phyloP scores from a whole-genome alignment of 1,284 basidiomycete species.

The Ceratobasidium sp. region DNA sequence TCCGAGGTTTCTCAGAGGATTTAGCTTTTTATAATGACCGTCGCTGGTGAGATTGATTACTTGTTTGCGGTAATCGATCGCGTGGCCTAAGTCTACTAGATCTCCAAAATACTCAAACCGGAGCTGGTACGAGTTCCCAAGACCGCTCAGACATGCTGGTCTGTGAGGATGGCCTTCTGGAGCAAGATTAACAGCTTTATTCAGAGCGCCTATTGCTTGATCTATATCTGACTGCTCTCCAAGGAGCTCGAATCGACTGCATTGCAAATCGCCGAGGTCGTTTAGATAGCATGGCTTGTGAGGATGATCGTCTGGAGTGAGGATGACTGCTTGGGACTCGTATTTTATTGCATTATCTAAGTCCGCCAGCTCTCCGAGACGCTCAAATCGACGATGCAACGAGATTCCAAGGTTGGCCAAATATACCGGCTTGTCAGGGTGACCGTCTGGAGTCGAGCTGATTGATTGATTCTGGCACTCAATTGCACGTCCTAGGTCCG shows the following conservation, averaged over 20 bases:
- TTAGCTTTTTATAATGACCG: too few species aligned
- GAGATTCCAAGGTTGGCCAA: slow-evolving; percentile 2
- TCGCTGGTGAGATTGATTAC: too few species aligned
- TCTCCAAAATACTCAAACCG: too few species aligned
- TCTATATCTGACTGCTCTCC: too few species aligned
- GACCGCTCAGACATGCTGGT: too few species aligned
- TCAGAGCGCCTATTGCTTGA: too few species aligned
- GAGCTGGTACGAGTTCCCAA: too few species aligned
- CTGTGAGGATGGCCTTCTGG: too few species aligned
- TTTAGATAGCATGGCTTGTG: not conserved
- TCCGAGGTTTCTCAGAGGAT: slow-evolving; percentile 12
- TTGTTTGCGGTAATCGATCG: too few species aligned
- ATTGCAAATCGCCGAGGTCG: slow-evolving; percentile 6
- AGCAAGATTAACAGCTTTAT: too few species aligned
- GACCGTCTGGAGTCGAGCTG: not conserved
- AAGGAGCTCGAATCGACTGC: too few species aligned
- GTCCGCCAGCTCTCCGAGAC: not conserved
- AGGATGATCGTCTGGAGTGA: not conserved
- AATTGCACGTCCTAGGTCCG: not conserved
- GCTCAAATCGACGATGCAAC: not conserved
- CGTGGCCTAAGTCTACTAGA: too few species aligned
- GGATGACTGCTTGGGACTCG: not conserved
- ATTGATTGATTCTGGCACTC: not conserved
- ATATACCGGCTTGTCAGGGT: not conserved
- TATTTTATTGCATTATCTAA: not conserved